Evolutionary conservation across 495 filamentous ascomycete species (phyloP).

Genomic region (Elasticomyces elasticus): DNA sequence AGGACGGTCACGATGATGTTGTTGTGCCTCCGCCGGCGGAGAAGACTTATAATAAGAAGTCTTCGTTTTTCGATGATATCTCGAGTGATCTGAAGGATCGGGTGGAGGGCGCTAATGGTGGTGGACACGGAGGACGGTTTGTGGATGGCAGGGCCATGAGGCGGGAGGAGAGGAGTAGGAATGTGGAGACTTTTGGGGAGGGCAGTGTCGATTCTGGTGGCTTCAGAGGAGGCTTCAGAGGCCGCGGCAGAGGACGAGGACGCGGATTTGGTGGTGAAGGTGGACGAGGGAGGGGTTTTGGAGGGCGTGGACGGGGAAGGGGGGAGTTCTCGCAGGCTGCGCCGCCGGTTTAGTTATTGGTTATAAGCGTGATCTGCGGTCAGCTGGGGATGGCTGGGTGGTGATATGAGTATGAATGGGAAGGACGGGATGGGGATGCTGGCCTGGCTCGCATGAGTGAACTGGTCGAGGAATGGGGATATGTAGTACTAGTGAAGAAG

Average conservation of each 20-base stretch:
- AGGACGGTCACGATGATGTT: constrained; percentile 34
- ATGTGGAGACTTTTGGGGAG: constrained; percentile 98
- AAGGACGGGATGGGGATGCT: too few relatives aligned
- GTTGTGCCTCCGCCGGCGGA: constrained; percentile 22
- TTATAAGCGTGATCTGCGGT: too few relatives aligned
- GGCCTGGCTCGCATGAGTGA: too few relatives aligned
- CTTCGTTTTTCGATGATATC: constrained; percentile 95
- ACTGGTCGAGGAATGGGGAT: too few relatives aligned
- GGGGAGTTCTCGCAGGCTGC: not conserved
- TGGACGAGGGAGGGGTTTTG: not conserved
- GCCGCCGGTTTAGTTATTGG: constrained; percentile 4
- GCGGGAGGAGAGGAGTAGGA: constrained; percentile 84
- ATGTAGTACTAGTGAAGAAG: not conserved
- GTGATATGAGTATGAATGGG: too few relatives aligned
- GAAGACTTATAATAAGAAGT: constrained; percentile 64
- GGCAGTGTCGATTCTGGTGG: constrained; percentile 69
- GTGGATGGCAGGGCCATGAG: constrained; percentile 82
- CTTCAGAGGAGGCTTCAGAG: constrained; percentile 28
- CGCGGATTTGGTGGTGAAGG: not conserved
- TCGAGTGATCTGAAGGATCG: constrained; percentile 85
- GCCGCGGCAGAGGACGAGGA: constrained; percentile 12
- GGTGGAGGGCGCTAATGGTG: constrained; percentile 44
- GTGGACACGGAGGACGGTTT: constrained; percentile 34
- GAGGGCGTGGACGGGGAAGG: not conserved
- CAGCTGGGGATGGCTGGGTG: too few relatives aligned